These are phyloP conservation scores for Clarireedia monteithiana DNA, from an alignment of 2,329 filamentous ascomycete genomes.

Conservation along the genomic window DNA sequence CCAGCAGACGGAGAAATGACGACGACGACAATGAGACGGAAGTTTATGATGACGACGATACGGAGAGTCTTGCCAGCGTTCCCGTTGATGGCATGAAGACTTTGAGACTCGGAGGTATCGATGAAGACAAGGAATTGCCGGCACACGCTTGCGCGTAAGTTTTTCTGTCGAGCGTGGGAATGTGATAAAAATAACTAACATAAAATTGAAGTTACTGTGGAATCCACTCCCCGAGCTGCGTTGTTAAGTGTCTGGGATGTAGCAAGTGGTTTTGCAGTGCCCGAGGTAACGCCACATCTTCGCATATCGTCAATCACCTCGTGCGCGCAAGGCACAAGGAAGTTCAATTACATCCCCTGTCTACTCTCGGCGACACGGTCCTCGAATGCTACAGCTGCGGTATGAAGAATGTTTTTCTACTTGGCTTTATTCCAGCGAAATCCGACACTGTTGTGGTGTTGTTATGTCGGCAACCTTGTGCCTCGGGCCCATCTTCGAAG, in stretches of 20 bases:
- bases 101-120: constrained; percentile 48
- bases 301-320: constrained; percentile 96
- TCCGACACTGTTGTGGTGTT: constrained; percentile 97
- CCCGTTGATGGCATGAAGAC: constrained; percentile 69
- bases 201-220: constrained; percentile 69
- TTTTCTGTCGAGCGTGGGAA: constrained; percentile 3
- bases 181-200: constrained; percentile 20
- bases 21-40: constrained; percentile 89
- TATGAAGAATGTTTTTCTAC: constrained; percentile 96
- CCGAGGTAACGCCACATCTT: constrained; percentile 90
- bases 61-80: constrained; percentile 67
- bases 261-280: constrained; percentile 99
- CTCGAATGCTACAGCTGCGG: constrained; percentile 99
- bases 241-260: constrained; percentile 93
- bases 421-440: constrained; percentile 97
- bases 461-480: constrained; percentile 92
- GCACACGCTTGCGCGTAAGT: constrained; percentile 92
- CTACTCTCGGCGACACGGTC: constrained; percentile 88
- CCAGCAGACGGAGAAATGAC: constrained; percentile 58
- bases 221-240: constrained; percentile 89
- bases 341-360: constrained; percentile 90
- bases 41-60: constrained; percentile 72
- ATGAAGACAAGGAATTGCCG: constrained; percentile 87
- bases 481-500: constrained; percentile 88
- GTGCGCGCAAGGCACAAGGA: constrained; percentile 97